Base-by-base conservation (phyloP, 495 filamentous ascomycete genomes). In the Penicillium tannophilum region DNA sequence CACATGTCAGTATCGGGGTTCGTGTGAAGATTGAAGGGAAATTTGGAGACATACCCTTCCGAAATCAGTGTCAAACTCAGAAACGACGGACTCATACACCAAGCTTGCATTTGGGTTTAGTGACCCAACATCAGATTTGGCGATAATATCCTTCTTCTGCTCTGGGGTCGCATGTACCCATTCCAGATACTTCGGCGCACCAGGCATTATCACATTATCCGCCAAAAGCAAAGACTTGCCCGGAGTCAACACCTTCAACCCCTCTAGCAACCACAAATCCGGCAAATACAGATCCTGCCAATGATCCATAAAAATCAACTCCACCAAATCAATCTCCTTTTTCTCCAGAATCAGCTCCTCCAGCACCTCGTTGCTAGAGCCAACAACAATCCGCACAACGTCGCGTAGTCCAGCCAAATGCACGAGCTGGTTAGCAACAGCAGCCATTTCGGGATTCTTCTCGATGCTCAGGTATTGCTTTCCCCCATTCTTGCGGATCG, bases 171-270 rank as follows among this genome's bases (percentile, higher is more conserved):
- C 53, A 36, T 60, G 36, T 3, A 62, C 50, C 60, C 60, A 65
- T 24, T 62, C 43, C 35, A 85, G 61, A 67, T 89, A 90, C 8
- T 77, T 75, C 3, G 86, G 86, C 55, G 87, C 87, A 5, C 86
- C 86, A 4, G 86, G 87, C 57, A 80, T 79, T 44, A 89, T 78
- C n/a, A 89, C 82, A 67, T 90, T 90, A 64, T 90, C 87, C 0
- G 86, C 88, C 1, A 79, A 79, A 14, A 88, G 50, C 11, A 89
- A 74, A 0, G 83, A 81, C 12, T 19, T 62, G 4, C 84, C 85
- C 1, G 68, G 63, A 1, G 69, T 71, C 17, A 90, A 65, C 26
- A 90, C 60, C 6, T 75, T 78, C 20, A 90, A 71, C 19, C 82
- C 76, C 72, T 90, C 88, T 51, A 83, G 84, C 2, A 87, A 67